Base-by-base conservation (phyloP, 495 filamentous ascomycete species). In the Xanthoparmelia taractica region DNA sequence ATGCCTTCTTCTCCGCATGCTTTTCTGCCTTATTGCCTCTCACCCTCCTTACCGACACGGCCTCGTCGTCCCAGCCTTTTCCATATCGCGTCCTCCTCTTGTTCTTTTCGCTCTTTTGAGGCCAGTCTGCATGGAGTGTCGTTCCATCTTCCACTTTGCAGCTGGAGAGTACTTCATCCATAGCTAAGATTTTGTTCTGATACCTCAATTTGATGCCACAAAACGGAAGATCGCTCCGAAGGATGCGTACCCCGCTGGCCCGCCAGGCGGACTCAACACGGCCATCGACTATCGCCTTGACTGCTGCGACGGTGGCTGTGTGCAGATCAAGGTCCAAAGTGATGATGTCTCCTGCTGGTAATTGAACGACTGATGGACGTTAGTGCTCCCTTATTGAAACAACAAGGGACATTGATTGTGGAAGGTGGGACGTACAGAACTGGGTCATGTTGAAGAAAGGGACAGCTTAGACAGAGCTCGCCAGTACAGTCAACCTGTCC, bases 201-300 rank as follows among this genome's bases (percentile, higher is more conserved):
- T 47, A 59, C 12, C 37, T 59, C 40, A 59, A 27, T 0, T 2
- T 45, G n/a, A 45, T 40, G 20, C 58, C 40, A 45, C 38, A 8
- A 10, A 47, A 59, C 7, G 58, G 58, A 18, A 61, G 45, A 40
- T 61, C n/a, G 12, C 17, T 23, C 15, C 59, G 59, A 23, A 61
- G 33, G 17, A 54, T 37, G 20, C 45, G 59, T 29, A 31, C 34
- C 2, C 33, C 45, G 17, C 23, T 54, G 11, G 41, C 45, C 8
- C 41, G 43, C 43, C 59, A 61, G 11, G 25, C 18, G 27, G 29
- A 27, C 8, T 61, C 47, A 27, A 48, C 17, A 48, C 11, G 59
- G 59, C 5, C 33, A 29, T 50, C 34, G 43, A 61, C 31, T n/a
- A 25, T 27, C 23, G 29, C 47, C 54, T 61, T 47, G n/a, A 54